Evolutionary conservation across 148 eudicot species (phyloP), one percentile per base, ranked within the genome.

Genomic region (Camellia sinensis): DNA sequence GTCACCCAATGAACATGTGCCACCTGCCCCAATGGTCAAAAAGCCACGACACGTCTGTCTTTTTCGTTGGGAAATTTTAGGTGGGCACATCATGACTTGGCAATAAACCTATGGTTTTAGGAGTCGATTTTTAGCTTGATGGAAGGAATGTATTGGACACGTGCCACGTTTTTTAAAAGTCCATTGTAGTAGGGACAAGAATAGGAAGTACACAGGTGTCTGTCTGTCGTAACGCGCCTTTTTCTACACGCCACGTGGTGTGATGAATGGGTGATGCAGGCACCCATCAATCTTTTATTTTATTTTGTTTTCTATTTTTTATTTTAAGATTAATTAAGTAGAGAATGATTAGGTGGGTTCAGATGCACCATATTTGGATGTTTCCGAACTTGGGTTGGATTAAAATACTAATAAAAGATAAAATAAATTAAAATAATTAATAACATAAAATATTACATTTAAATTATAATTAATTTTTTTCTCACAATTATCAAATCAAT

Each of bases 1-100:
- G 76, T 73, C 60, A 21, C 18, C 76, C 79, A 75, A 44, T 75
- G 50, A 61, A 4, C 29, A 40, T 6, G 11, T 9, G 80, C 50
- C 70, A 15, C 13, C 79, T 63, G 70, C 56, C 67, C 61, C 18
- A 29, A 29, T 22, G 45, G 62, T 50, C 44, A 21, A 73, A 73
- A 50, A 19, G 11, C 15, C 19, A 11, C 19, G 6, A 41, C 9
- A 43, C 59, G 4, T 17, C n/a, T 40, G 59, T 72, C 75, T 29
- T 50, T 21, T 72, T 50, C 3, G 4, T 50, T 11, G 59, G 40
- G 3, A 21, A 5, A 22, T n/a, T 19, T 53, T 52, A 14, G 40
- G 19, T 50, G 6, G 43, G 13, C 61, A 29, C 43, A 21, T 5
- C 43, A 7, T 22, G 44, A 65, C 43, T 61, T 53, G 76, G 11